A percentile compares a stretch with the other conserved stretches of the same genome.
These are phyloP conservation scores for Pythium phragmitis DNA, from an alignment of 352 stramenopile species.

Conservation along the genomic window DNA sequence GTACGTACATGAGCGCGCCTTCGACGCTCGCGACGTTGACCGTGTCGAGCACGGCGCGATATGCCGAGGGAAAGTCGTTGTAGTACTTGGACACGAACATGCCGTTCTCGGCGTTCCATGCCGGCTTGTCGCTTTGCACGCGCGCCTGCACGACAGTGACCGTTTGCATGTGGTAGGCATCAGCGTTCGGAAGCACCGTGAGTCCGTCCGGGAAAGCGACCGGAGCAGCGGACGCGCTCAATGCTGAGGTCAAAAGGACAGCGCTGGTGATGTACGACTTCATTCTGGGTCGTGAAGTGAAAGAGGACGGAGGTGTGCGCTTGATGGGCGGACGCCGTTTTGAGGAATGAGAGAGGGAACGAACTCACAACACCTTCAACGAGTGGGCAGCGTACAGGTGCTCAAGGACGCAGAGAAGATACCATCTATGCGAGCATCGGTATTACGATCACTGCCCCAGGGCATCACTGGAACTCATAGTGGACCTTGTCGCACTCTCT, in stretches of 20 bases:
- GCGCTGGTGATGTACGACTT: neutral
- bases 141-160: constrained; percentile 63
- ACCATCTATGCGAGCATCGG: too few species aligned
- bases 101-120: constrained; percentile 43
- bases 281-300: neutral
- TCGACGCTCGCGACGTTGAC: constrained; percentile 82
- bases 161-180: constrained; percentile 54
- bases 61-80: constrained; percentile 45
- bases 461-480: neutral
- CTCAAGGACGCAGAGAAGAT: too few species aligned
- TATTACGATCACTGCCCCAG: neutral
- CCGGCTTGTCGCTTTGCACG: constrained; percentile 52
- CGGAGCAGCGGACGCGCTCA: constrained; percentile 16
- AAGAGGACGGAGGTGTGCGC: neutral
- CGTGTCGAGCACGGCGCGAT: constrained; percentile 66
- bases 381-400: too few species aligned
- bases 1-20: constrained; percentile 86
- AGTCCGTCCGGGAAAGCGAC: constrained; percentile 26
- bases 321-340: neutral
- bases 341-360: neutral
- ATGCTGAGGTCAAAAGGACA: neutral
- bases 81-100: constrained; percentile 52
- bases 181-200: constrained; percentile 31
- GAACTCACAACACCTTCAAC: neutral
- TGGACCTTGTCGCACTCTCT: neutral